Evolutionary conservation across 2,329 filamentous ascomycete species (phyloP).

Genomic region (Xylaria sp.): DNA sequence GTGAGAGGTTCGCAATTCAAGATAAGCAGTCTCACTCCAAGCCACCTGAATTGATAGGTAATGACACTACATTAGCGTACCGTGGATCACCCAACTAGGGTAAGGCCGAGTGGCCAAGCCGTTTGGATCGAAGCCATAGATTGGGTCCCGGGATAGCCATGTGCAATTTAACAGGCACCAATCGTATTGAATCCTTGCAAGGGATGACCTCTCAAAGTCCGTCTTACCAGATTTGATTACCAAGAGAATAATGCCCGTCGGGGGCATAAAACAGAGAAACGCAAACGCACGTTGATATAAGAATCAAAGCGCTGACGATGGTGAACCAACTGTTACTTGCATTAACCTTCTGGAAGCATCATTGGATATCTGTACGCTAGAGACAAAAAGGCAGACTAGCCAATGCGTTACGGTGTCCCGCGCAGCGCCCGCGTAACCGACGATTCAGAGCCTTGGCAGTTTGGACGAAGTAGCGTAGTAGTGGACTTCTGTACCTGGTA

Average conservation of each 20-base stretch:
- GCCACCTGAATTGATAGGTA: constrained; percentile 1
- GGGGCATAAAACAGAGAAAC: neutral
- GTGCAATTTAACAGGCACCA: constrained; percentile 5
- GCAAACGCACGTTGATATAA: neutral
- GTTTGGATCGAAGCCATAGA: constrained; percentile 23
- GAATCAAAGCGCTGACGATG: neutral
- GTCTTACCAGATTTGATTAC: neutral
- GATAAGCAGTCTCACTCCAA: neutral
- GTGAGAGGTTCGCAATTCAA: neutral
- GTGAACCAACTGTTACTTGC: constrained; percentile 12
- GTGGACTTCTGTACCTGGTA: neutral
- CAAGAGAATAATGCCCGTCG: neutral
- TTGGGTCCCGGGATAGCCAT: constrained; percentile 11
- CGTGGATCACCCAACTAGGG: constrained; percentile 10
- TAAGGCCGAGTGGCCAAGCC: constrained; percentile 20
- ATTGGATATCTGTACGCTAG: neutral
- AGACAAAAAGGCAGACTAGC: neutral
- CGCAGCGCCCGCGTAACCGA: neutral
- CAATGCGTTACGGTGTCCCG: neutral
- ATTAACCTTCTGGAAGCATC: constrained; percentile 3
- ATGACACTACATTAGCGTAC: constrained; percentile 10
- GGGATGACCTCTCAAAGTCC: constrained; percentile 15
- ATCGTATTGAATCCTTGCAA: constrained; percentile 11
- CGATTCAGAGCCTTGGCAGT: neutral
- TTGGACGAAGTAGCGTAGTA: neutral